A percentile compares a stretch with the other conserved stretches of the same genome.
Conservation (phyloP, 2,329 filamentous ascomycete genomes). For the Exophiala bonariae region DNA sequence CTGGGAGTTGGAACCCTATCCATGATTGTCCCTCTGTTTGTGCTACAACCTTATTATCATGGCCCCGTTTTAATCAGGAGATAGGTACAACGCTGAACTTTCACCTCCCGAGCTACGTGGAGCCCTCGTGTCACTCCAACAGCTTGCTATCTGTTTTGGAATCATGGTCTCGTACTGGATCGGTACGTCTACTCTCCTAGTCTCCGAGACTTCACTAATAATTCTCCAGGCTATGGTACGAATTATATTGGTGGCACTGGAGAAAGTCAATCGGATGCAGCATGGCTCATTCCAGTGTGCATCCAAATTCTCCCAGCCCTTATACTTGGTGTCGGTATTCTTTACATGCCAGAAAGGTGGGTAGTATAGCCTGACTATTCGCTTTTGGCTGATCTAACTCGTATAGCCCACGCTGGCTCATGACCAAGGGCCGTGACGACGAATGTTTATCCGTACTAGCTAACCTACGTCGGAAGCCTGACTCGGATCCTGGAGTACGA, state of each 20-base stretch:
- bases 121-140: conserved; percentile 41
- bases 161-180: conserved; percentile 44
- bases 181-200: conserved; percentile 8
- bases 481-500: not conserved
- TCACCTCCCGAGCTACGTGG: conserved; percentile 43
- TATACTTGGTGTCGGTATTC: conserved; percentile 36
- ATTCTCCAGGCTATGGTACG: conserved; percentile 37
- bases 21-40: conserved; percentile 42
- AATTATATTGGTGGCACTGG: conserved; percentile 67
- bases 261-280: conserved; percentile 59
- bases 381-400: conserved; percentile 68
- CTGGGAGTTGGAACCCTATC: conserved; percentile 41
- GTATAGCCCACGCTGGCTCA: conserved; percentile 46
- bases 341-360: conserved; percentile 55
- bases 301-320: conserved; percentile 45
- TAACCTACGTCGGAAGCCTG: conserved; percentile 55
- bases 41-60: conserved; percentile 8
- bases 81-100: conserved; percentile 5
- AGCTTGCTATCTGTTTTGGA: conserved; percentile 43
- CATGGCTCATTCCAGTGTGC: conserved; percentile 70
- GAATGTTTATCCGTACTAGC: conserved; percentile 67
- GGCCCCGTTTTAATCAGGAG: not conserved
- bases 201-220: conserved; percentile 9
- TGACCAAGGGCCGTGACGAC: conserved; percentile 66
- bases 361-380: conserved; percentile 68